Percentiles rank a stretch among this genome's conserved stretches.
phyloP scores from a whole-genome alignment of 352 stramenopile genomes.

The Globisporangium takayamanum region DNA sequence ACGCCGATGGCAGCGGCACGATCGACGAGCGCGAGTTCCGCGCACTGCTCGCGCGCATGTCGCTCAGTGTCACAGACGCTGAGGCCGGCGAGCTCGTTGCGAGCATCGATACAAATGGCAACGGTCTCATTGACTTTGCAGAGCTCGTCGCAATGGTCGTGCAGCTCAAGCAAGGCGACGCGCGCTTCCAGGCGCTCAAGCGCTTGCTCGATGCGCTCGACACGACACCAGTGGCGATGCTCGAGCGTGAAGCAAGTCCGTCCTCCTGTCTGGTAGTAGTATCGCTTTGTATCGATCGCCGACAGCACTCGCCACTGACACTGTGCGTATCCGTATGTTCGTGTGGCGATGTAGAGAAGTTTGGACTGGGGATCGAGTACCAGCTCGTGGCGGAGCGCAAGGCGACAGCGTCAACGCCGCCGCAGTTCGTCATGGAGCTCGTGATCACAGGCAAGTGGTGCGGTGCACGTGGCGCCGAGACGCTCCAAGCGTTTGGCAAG shows the following conservation, averaged over 20 bases:
- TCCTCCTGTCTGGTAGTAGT: neutral
- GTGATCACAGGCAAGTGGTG: slow-evolving; percentile 48
- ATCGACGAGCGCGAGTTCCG: slow-evolving; percentile 66
- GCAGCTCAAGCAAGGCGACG: slow-evolving; percentile 47
- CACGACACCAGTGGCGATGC: slow-evolving; percentile 48
- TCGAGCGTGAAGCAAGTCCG: slow-evolving; percentile 50
- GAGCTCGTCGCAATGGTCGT: slow-evolving; percentile 56
- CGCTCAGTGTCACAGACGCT: slow-evolving; percentile 32
- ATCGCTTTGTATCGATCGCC: neutral
- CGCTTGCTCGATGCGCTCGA: slow-evolving; percentile 47
- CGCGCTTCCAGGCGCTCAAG: slow-evolving; percentile 32
- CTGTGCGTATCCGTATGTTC: neutral
- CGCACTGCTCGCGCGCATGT: slow-evolving; percentile 44
- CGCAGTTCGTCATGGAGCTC: slow-evolving; percentile 42
- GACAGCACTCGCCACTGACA: neutral
- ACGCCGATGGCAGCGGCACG: slow-evolving; percentile 42
- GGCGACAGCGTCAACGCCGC: slow-evolving; percentile 25
- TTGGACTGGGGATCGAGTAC: slow-evolving; percentile 39
- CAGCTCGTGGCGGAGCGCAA: slow-evolving; percentile 43
- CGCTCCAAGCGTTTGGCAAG: slow-evolving; percentile 35
- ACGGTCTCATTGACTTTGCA: slow-evolving; percentile 53
- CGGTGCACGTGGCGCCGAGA: slow-evolving; percentile 23
- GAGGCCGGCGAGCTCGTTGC: slow-evolving; percentile 43
- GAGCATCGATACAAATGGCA: slow-evolving; percentile 50
- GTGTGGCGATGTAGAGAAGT: slow-evolving; percentile 25